phyloP scores from a whole-genome alignment of 768 basidiomycete genomes.

The Dentipellis sp. region DNA sequence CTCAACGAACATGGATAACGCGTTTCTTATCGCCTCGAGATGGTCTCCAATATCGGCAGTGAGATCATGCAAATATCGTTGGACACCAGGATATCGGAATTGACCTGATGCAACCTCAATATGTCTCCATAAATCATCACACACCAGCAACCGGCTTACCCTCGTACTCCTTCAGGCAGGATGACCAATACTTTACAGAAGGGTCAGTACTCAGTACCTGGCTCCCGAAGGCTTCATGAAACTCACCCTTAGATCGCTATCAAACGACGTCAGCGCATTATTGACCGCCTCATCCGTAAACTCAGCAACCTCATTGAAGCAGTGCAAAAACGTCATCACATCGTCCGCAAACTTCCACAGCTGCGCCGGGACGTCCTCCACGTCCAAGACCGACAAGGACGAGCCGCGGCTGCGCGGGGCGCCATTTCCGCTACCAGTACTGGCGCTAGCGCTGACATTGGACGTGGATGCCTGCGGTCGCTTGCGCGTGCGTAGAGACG shows the following conservation, averaged over 20 bases:
- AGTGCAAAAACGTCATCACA: constrained; percentile 57
- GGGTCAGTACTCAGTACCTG: background rate
- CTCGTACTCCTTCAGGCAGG: constrained; percentile 55
- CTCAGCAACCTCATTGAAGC: constrained; percentile 73
- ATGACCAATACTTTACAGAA: constrained; percentile 68
- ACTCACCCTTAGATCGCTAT: constrained; percentile 57
- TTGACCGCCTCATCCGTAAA: constrained; percentile 68
- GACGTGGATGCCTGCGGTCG: background rate
- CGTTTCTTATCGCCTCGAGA: constrained; percentile 55
- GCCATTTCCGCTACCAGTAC: constrained; percentile 22
- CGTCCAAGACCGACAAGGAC: constrained; percentile 45
- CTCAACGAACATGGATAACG: constrained; percentile 66
- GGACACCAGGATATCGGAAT: constrained; percentile 63
- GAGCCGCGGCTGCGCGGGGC: constrained; percentile 43
- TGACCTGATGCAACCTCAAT: constrained; percentile 35
- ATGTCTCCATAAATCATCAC: no score
- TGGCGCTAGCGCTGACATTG: constrained; percentile 14
- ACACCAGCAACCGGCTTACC: no score
- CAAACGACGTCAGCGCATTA: constrained; percentile 54
- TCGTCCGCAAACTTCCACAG: constrained; percentile 52
- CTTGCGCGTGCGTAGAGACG: background rate
- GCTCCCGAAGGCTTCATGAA: background rate
- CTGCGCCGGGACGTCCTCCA: constrained; percentile 59
- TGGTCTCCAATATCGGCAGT: constrained; percentile 68
- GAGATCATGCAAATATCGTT: constrained; percentile 67